Percentiles rank a stretch among this genome's conserved stretches.
Evolutionary conservation across 2,329 filamentous ascomycete species (phyloP).

Genomic region (Fonsecaea pugnacius): DNA sequence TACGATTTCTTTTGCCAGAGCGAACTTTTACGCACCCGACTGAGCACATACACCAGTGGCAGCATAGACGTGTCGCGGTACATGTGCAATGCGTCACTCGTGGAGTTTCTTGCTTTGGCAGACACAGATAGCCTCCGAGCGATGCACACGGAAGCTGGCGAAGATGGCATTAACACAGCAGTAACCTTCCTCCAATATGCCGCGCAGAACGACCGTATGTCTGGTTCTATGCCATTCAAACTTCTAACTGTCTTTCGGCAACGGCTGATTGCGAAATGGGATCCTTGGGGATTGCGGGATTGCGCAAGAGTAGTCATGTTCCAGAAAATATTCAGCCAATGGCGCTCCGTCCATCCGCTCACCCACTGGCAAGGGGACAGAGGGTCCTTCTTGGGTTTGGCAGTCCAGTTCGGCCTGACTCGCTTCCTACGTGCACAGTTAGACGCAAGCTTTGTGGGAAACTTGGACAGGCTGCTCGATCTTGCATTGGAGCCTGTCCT

Average conservation of each 20-base stretch:
- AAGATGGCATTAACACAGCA: neutral
- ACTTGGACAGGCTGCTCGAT: neutral
- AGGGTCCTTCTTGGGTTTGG: neutral
- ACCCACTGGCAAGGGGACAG: neutral
- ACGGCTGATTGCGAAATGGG: neutral
- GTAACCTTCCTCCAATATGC: neutral
- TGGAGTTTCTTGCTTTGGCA: neutral
- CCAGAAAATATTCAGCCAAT: no score
- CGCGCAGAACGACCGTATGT: neutral
- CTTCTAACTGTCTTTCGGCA: neutral
- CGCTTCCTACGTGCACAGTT: neutral
- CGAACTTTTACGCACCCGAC: neutral
- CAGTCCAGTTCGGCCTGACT: neutral
- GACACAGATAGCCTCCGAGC: neutral
- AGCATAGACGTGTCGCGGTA: neutral
- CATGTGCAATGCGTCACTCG: neutral
- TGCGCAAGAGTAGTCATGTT: neutral
- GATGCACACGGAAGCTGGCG: neutral
- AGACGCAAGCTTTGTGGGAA: neutral
- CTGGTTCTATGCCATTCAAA: neutral
- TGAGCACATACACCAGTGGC: neutral
- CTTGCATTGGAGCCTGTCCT: neutral
- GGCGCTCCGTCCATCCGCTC: neutral
- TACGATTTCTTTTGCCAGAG: constrained; percentile 7
- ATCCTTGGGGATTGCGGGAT: neutral